Conservation (phyloP, 192 early-diverging fungal species). For the Entomortierella beljakovae region DNA sequence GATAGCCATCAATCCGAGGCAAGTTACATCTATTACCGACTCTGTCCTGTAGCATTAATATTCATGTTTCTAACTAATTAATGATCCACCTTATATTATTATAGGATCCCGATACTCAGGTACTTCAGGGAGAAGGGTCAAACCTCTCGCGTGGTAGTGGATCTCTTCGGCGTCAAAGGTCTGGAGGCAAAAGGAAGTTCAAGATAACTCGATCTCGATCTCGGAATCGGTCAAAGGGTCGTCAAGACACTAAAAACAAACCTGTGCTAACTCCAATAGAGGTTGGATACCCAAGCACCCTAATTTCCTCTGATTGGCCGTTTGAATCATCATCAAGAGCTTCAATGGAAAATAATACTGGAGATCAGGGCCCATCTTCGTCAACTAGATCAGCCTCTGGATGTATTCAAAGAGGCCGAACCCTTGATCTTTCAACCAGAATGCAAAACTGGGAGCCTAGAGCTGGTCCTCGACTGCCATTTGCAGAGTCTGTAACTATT, state of each 20-base stretch:
- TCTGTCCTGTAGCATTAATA: no score
- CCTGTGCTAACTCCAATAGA: constrained; percentile 26
- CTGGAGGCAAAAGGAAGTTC: constrained; percentile 31
- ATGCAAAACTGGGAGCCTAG: background rate
- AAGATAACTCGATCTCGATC: constrained; percentile 36
- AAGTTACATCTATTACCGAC: background rate
- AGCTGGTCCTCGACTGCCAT: constrained; percentile 36
- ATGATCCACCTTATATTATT: no score
- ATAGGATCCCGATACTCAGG: constrained; percentile 18
- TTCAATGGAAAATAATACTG: background rate
- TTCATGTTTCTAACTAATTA: no score
- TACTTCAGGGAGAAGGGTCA: constrained; percentile 1
- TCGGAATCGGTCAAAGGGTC: constrained; percentile 25
- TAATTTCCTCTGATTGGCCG: constrained; percentile 33
- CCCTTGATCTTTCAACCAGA: background rate
- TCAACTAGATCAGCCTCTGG: background rate
- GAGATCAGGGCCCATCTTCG: no score
- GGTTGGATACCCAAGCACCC: constrained; percentile 15
- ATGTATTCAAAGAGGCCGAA: background rate
- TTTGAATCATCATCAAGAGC: constrained; percentile 14
- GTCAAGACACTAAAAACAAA: constrained; percentile 20
- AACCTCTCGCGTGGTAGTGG: constrained; percentile 19
- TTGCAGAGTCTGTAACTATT: constrained; percentile 43
- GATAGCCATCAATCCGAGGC: constrained; percentile 30
- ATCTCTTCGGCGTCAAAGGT: constrained; percentile 30